A percentile compares a stretch with the other conserved stretches of the same genome.
These are phyloP conservation scores for Xylariaceae sp. DNA, from an alignment of 2,329 filamentous ascomycete species.

Conservation along the genomic window DNA sequence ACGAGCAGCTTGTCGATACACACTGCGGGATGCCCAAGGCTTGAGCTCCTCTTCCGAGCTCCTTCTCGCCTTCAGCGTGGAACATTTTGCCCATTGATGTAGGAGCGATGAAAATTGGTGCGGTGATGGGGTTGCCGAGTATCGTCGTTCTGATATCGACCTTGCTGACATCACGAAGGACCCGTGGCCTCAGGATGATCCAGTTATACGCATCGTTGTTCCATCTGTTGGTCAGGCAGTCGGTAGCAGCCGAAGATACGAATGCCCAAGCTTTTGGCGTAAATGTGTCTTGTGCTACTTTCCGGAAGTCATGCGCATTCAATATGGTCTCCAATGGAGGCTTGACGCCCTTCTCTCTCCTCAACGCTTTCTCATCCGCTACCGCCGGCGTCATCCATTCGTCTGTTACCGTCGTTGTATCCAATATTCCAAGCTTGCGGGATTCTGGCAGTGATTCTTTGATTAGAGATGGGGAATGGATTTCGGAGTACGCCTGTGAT, in stretches of 20 bases:
- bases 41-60: conserved; percentile 50
- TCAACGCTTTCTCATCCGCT: conserved; percentile 16
- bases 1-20: conserved; percentile 60
- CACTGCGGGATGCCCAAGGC: conserved; percentile 53
- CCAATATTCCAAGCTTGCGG: conserved; percentile 47
- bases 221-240: conserved; percentile 50
- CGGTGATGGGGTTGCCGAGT: conserved; percentile 46
- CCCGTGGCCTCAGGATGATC: conserved; percentile 51
- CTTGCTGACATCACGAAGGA: conserved; percentile 40
- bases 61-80: conserved; percentile 61
- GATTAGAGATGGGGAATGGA: conserved; percentile 44
- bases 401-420: conserved; percentile 43
- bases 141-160: conserved; percentile 51
- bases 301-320: conserved; percentile 58
- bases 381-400: conserved; percentile 43
- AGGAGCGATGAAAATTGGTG: conserved; percentile 61
- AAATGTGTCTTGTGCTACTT: conserved; percentile 51
- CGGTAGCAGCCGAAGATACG: conserved; percentile 63
- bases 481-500: conserved; percentile 47
- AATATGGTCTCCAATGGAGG: conserved; percentile 53
- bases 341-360: conserved; percentile 25
- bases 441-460: conserved; percentile 39
- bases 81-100: conserved; percentile 62
- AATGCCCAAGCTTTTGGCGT: conserved; percentile 66
- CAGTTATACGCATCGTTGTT: conserved; percentile 53